These are phyloP conservation scores for Parascedosporium putredinis DNA, from an alignment of 2,329 filamentous ascomycete genomes.

Conservation along the genomic window DNA sequence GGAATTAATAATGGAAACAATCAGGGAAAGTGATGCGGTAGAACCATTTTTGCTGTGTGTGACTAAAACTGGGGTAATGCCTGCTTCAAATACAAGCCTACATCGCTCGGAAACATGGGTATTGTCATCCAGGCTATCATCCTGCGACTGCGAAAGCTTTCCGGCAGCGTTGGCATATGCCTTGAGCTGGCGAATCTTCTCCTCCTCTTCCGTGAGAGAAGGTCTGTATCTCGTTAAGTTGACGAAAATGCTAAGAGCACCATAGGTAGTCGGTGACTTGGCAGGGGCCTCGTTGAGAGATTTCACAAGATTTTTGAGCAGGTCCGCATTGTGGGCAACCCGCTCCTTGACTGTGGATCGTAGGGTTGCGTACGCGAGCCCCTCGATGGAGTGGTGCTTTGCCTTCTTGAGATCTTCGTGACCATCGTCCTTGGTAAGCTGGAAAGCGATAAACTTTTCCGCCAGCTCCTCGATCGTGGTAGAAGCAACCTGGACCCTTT, in stretches of 20 bases:
- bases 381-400: slow-evolving; percentile 69
- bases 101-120: slow-evolving; percentile 67
- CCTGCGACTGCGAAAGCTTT: slow-evolving; percentile 34
- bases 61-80: slow-evolving; percentile 66
- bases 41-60: slow-evolving; percentile 65
- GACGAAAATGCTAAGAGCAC: slow-evolving; percentile 71
- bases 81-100: slow-evolving; percentile 66
- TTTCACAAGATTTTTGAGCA: slow-evolving; percentile 61
- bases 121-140: slow-evolving; percentile 65
- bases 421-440: slow-evolving; percentile 25
- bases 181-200: slow-evolving; percentile 83
- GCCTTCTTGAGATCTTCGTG: not conserved
- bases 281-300: slow-evolving; percentile 47
- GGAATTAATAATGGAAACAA: slow-evolving; percentile 66
- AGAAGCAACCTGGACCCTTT: slow-evolving; percentile 39
- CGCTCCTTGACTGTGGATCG: slow-evolving; percentile 78
- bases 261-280: slow-evolving; percentile 68
- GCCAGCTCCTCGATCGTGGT: slow-evolving; percentile 58
- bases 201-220: slow-evolving; percentile 74
- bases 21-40: slow-evolving; percentile 58
- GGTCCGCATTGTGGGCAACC: slow-evolving; percentile 54
- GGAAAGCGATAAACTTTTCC: slow-evolving; percentile 54
- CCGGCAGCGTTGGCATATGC: slow-evolving; percentile 85
- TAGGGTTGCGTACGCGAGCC: slow-evolving; percentile 82
- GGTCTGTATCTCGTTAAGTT: slow-evolving; percentile 80